Evolutionary conservation across 371 early-diverging fungal species (phyloP).

Genomic region (Circinella minor): DNA sequence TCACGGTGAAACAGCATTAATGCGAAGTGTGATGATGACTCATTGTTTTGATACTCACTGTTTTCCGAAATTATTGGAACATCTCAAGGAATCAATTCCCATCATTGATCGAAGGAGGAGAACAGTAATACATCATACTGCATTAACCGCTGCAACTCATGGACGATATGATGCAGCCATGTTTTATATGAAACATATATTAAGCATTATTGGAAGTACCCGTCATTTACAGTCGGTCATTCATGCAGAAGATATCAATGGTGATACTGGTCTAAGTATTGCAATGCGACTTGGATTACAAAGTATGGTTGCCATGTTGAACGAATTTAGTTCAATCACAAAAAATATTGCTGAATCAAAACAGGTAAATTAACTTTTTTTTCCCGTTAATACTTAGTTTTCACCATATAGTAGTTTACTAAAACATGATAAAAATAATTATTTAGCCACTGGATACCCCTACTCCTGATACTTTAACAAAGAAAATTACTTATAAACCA

Average conservation of each 20-base stretch:
- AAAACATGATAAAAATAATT: background rate
- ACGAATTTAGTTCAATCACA: slow-evolving; percentile 6
- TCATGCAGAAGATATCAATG: slow-evolving; percentile 62
- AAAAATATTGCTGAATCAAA: slow-evolving; percentile 31
- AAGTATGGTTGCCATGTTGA: slow-evolving; percentile 39
- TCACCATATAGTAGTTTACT: slow-evolving; percentile 1
- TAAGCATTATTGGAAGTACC: slow-evolving; percentile 1
- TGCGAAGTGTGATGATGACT: slow-evolving; percentile 83
- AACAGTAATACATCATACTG: slow-evolving; percentile 89
- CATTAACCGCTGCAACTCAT: slow-evolving; percentile 63
- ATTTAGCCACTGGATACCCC: slow-evolving; percentile 7
- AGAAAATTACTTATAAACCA: slow-evolving; percentile 17
- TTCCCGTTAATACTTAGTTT: slow-evolving; percentile 68
- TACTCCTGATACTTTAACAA: slow-evolving; percentile 1
- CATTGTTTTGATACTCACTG: slow-evolving; percentile 82
- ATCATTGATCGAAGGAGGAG: slow-evolving; percentile 73
- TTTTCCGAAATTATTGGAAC: slow-evolving; percentile 76
- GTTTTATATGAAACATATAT: slow-evolving; percentile 73
- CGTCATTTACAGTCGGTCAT: slow-evolving; percentile 4
- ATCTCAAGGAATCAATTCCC: slow-evolving; percentile 69
- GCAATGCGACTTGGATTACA: slow-evolving; percentile 80
- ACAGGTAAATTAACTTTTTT: slow-evolving; percentile 66
- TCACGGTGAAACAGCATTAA: slow-evolving; percentile 83
- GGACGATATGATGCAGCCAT: slow-evolving; percentile 67
- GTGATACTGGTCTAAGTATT: slow-evolving; percentile 90